Evolutionary conservation across 2,329 filamentous ascomycete genomes (phyloP), one percentile per base, ranked within the genome.

Genomic region (Fusarium sp.): DNA sequence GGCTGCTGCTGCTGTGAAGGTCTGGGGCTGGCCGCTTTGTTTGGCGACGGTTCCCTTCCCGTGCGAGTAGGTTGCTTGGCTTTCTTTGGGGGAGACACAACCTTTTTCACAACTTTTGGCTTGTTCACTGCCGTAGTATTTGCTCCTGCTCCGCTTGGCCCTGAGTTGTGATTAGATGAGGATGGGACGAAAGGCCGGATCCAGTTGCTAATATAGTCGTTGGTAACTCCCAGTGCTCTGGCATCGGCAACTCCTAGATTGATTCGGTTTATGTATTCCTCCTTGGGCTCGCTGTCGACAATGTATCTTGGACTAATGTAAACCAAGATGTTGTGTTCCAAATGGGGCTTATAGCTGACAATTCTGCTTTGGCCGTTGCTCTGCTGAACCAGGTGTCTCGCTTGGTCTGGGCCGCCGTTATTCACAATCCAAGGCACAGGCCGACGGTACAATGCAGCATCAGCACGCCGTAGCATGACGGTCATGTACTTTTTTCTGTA

Each of bases 211-310:
- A 81, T 76, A 49, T 81, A 81, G 65, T 79, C 76, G 13, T 76
- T 63, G 7, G 76, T 72, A 55, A 81, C 68, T 30, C 81, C 80
- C 14, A 82, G 71, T 5, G 69, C 72, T 45, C 70, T 65, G 12
- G 81, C 81, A 54, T 83, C 80, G 14, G 57, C 67, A 45, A 83
- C 61, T 7, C 79, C 81, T 16, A 74, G 56, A 58, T 82, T 81
- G 68, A 83, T 81, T 34, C 81, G 79, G 45, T 76, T 72, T 37
- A 83, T 68, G 47, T 83, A 83, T 59, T 83, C 82, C 18, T 79
- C 76, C 58, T 76, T 78, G 21, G 81, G 80, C 10, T 63, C 54
- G 41, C 80, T 80, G 54, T 80, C 77, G n/a, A 69, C 55, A 37
- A 76, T 72, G 34, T 77, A 75, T 47, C 73, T 69, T 27, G 74